Base-by-base conservation (phyloP, 805 yeast genomes). In the Priceomyces medius region DNA sequence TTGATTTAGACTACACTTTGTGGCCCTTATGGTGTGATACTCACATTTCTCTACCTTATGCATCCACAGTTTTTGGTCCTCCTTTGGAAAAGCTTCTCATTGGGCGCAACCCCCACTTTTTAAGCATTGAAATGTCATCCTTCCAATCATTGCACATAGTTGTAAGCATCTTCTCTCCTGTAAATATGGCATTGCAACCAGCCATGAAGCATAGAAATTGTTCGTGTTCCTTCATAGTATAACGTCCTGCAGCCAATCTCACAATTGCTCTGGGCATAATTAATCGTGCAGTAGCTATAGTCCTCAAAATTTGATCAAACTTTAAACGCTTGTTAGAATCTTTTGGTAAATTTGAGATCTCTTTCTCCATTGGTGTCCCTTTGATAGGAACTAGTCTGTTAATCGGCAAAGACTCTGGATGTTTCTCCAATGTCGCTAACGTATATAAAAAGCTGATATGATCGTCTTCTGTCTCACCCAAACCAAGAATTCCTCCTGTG, bases 21-120 rank as follows among this genome's bases (percentile, higher is more conserved):
- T 85, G 93, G 93, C 90, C 85, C 38, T 80, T 83, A 46, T 85
- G 90, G 90, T 84, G 90, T 59, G 90, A 85, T 51, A 83, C 88
- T 1, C 90, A 85, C 53, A 70, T 85, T 16, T 58, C 68, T 2
- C 64, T 77, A 6, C 90, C 90, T 0, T 43, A n/a, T n/a, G n/a
- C n/a, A n/a, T n/a, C n/a, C n/a, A n/a, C n/a, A n/a, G n/a, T n/a
- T n/a, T n/a, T n/a, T n/a, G n/a, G n/a, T n/a, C n/a, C n/a, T n/a
- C n/a, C n/a, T n/a, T n/a, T n/a, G n/a, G n/a, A n/a, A 44, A 73
- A 75, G 45, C 76, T 67, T 52, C 72, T 63, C 81, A 78, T 76
- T 35, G 82, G 82, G 48, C 59, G 62, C 51, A 81, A 50, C 0
- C 93, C 93, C 90, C 90, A 85, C 51, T 74, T 79, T 5, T 62